Evolutionary conservation across 2,329 filamentous ascomycete genomes (phyloP).

Genomic region (Cladobotryum protrusum): DNA sequence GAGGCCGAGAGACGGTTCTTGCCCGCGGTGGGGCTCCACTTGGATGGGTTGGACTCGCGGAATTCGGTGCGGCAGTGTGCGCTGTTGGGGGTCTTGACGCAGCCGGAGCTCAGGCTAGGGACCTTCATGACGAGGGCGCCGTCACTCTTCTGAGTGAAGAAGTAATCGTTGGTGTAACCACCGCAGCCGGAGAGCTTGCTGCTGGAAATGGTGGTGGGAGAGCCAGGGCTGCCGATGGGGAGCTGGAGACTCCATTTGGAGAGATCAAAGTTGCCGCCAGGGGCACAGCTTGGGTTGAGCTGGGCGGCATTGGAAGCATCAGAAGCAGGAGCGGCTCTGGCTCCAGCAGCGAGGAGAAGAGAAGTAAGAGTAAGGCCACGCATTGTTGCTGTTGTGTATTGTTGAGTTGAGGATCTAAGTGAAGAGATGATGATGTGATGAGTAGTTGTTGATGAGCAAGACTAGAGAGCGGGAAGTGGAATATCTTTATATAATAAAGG

Average conservation of each 20-base stretch:
- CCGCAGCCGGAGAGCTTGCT: conserved; percentile 28
- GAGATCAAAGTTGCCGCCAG: conserved; percentile 28
- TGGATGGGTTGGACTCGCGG: conserved; percentile 28
- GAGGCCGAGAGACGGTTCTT: conserved; percentile 6
- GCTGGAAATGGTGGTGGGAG: conserved; percentile 19
- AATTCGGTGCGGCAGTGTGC: conserved; percentile 38
- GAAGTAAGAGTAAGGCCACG: too few species aligned
- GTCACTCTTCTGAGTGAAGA: conserved; percentile 28
- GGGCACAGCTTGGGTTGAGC: conserved; percentile 2
- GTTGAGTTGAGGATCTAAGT: too few species aligned
- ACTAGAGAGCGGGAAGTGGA: too few species aligned
- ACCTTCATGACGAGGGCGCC: conserved; percentile 35
- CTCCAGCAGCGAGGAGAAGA: too few species aligned
- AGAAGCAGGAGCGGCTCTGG: too few species aligned
- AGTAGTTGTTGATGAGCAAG: too few species aligned
- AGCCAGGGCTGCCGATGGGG: conserved; percentile 24
- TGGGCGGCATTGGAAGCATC: not conserved
- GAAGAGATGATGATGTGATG: too few species aligned
- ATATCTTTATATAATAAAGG: too few species aligned
- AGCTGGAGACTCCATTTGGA: conserved; percentile 32
- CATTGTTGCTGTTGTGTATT: too few species aligned
- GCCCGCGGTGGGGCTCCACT: conserved; percentile 26
- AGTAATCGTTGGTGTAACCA: conserved; percentile 28
- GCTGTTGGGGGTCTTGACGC: conserved; percentile 34
- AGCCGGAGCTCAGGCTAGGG: conserved; percentile 24